A percentile compares a stretch with the other conserved stretches of the same genome.
Conservation (phyloP, 2,329 filamentous ascomycete species). For the Talaromyces islandicus region DNA sequence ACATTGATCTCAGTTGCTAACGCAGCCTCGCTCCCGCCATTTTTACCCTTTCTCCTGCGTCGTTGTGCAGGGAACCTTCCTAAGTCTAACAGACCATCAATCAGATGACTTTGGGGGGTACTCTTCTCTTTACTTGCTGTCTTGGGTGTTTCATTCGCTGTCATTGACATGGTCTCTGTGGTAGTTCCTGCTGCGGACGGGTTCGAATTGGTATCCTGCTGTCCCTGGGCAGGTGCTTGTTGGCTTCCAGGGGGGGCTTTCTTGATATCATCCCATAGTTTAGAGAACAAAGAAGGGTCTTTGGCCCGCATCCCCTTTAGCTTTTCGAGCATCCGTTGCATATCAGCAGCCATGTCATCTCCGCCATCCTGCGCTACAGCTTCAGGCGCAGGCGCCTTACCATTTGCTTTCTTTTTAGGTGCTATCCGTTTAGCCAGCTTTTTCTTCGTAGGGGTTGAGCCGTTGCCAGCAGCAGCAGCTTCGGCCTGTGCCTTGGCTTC, state of each 20-base stretch:
- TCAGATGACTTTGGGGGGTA: not conserved
- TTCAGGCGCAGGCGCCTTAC: not conserved
- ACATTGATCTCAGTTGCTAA: not conserved
- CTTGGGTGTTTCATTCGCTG: not conserved
- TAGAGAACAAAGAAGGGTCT: constrained; percentile 49
- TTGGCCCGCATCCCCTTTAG: constrained; percentile 52
- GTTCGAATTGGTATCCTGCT: not conserved
- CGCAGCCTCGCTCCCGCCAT: not conserved
- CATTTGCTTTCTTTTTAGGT: not conserved
- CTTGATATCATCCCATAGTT: constrained; percentile 27
- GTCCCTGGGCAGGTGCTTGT: not conserved
- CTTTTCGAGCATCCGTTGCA: constrained; percentile 50
- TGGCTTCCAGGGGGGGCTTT: constrained; percentile 4
- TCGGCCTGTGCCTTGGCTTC: constrained; percentile 4
- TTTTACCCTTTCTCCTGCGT: constrained; percentile 1
- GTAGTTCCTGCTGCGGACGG: not conserved
- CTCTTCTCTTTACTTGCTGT: not conserved
- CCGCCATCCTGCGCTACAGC: constrained; percentile 4
- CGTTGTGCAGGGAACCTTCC: constrained; percentile 10
- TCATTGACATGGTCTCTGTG: not conserved
- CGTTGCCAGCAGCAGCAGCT: not conserved
- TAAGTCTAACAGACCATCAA: constrained; percentile 4
- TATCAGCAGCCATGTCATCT: constrained; percentile 43
- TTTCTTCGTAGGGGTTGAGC: not conserved
- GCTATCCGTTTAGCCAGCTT: constrained; percentile 2